Percentiles rank a stretch among this genome's conserved stretches.
phyloP scores from a whole-genome alignment of 257 asterid genomes.

The Solanum corneliomulleri region DNA sequence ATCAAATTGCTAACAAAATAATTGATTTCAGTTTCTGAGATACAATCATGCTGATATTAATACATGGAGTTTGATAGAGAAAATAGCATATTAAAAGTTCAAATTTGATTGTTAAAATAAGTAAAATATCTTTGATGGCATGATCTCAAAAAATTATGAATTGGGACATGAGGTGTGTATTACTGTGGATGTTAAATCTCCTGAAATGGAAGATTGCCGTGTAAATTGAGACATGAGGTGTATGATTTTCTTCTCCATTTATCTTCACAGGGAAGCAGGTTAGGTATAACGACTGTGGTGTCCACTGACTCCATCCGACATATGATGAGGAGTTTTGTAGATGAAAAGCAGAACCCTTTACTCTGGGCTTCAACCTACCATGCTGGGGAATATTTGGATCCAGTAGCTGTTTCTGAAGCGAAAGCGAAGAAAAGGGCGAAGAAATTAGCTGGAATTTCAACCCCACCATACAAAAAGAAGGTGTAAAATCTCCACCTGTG shows the following conservation, averaged over 20 bases:
- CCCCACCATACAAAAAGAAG: slow-evolving; percentile 36
- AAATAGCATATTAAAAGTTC: not conserved
- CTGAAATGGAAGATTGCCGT: not conserved
- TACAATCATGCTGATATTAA: not conserved
- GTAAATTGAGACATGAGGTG: not conserved
- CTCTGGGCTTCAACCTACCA: slow-evolving; percentile 99
- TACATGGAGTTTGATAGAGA: not conserved
- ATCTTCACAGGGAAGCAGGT: slow-evolving; percentile 75
- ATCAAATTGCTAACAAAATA: not conserved
- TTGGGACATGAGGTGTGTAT: not conserved
- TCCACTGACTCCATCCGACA: slow-evolving; percentile 99
- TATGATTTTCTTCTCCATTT: not conserved
- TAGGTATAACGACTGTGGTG: slow-evolving; percentile 93
- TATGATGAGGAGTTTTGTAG: slow-evolving; percentile 99
- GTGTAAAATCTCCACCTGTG: slow-evolving; percentile 19
- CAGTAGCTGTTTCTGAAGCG: slow-evolving; percentile 83
- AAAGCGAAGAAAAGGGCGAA: slow-evolving; percentile 84
- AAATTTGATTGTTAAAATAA: not conserved
- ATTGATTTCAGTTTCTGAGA: not conserved
- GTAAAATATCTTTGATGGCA: not conserved
- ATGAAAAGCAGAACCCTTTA: slow-evolving; percentile 78
- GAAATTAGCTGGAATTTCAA: slow-evolving; percentile 44
- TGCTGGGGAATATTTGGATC: slow-evolving; percentile 94
- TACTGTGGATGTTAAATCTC: not conserved
- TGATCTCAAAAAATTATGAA: not conserved